Evolutionary conservation across 2,329 filamentous ascomycete genomes (phyloP).

Genomic region (Aureobasidium sp.): DNA sequence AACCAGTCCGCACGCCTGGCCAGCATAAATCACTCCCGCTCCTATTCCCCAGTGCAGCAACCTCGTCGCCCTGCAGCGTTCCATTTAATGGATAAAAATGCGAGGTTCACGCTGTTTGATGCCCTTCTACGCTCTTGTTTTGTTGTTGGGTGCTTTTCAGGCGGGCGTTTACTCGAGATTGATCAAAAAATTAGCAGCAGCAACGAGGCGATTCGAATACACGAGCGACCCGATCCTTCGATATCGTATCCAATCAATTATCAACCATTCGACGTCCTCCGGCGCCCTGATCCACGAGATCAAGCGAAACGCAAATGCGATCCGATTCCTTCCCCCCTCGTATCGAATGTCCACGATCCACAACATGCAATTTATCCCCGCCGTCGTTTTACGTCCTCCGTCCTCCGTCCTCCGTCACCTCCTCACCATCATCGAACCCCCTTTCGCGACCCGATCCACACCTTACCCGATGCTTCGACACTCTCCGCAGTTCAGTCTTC

Average conservation of each 20-base stretch:
- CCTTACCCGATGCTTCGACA: neutral
- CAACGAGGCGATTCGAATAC: conserved; percentile 8
- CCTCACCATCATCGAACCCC: neutral
- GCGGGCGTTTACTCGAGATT: conserved; percentile 8
- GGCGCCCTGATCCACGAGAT: conserved; percentile 2
- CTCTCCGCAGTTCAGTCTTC: neutral
- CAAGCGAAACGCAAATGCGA: conserved; percentile 2
- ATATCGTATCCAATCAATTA: conserved; percentile 12
- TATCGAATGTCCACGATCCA: neutral
- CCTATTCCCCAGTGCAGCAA: neutral
- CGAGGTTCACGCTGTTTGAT: conserved; percentile 8
- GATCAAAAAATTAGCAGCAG: conserved; percentile 12
- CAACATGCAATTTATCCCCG: conserved; percentile 5
- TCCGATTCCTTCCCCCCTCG: neutral
- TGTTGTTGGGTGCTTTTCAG: neutral
- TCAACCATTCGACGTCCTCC: conserved; percentile 7
- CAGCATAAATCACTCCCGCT: neutral
- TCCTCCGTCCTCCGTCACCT: conserved; percentile 7
- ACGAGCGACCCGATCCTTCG: conserved; percentile 11
- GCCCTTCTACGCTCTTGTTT: conserved; percentile 3
- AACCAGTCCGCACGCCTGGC: neutral
- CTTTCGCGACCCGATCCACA: neutral
- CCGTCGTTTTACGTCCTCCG: conserved; percentile 5
- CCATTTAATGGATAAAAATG: conserved; percentile 6
- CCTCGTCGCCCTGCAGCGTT: conserved; percentile 8